These are phyloP conservation scores for Cercospora canescens DNA, from an alignment of 2,329 filamentous ascomycete genomes.

Conservation along the genomic window DNA sequence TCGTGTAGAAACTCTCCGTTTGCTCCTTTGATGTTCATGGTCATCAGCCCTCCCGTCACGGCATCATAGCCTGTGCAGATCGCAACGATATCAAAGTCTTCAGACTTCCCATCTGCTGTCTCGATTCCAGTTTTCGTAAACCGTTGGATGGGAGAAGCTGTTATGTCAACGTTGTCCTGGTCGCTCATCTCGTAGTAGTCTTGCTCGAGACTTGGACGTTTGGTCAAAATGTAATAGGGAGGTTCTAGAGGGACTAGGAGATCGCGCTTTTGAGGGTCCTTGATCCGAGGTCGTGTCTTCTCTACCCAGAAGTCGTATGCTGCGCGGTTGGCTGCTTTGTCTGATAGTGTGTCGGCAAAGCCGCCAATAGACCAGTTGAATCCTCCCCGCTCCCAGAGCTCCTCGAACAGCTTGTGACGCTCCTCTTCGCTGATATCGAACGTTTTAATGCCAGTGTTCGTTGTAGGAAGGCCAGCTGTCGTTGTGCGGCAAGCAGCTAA, in stretches of 20 bases:
- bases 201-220: conserved; percentile 47
- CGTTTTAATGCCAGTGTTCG: not conserved
- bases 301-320: conserved; percentile 46
- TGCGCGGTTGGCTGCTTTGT: conserved; percentile 14
- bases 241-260: conserved; percentile 44
- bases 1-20: not conserved
- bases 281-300: conserved; percentile 45
- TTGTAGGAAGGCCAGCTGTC: not conserved
- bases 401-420: not conserved
- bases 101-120: not conserved
- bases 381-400: conserved; percentile 32
- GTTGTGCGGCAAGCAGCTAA: not conserved
- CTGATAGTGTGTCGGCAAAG: conserved; percentile 9
- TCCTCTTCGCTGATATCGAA: not conserved
- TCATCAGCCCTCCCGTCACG: not conserved
- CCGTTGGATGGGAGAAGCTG: conserved; percentile 43
- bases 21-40: not conserved
- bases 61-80: not conserved
- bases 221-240: conserved; percentile 47
- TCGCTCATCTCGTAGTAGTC: conserved; percentile 44
- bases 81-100: not conserved
- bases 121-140: conserved; percentile 26
- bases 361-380: conserved; percentile 12
- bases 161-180: conserved; percentile 42
- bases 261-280: conserved; percentile 45